phyloP scores from a whole-genome alignment of 306 rosid genomes.

The Datisca glomerata region DNA sequence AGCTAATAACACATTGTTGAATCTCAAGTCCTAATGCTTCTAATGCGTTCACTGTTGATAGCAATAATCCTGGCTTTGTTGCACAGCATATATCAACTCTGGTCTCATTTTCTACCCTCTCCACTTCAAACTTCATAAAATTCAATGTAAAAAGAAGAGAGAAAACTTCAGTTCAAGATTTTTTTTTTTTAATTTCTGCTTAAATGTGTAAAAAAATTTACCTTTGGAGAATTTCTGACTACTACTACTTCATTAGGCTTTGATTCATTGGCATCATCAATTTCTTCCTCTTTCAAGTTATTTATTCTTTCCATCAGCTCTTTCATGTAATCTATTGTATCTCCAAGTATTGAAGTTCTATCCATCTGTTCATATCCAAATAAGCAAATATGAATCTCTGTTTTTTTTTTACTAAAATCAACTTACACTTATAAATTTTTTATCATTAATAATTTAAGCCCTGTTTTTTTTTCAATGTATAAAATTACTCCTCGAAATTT shows the following conservation, averaged over 20 bases:
- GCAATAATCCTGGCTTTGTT: constrained; percentile 56
- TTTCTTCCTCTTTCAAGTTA: constrained; percentile 58
- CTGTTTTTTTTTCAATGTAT: too few species aligned
- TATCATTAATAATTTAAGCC: too few species aligned
- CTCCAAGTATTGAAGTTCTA: constrained; percentile 93
- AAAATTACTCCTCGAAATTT: too few species aligned
- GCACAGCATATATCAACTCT: constrained; percentile 73
- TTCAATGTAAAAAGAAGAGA: too few species aligned
- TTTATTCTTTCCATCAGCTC: constrained; percentile 78
- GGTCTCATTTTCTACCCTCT: constrained; percentile 52
- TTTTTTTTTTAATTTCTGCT: too few species aligned
- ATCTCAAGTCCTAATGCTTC: not conserved
- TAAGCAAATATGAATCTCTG: too few species aligned
- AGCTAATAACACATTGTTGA: not conserved
- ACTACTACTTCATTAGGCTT: constrained; percentile 56
- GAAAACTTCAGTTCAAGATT: too few species aligned
- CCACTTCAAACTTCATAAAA: constrained; percentile 84
- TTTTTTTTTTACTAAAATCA: too few species aligned
- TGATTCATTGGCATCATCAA: constrained; percentile 38
- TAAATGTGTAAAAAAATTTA: too few species aligned
- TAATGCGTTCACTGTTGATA: constrained; percentile 43
- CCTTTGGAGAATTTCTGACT: constrained; percentile 73
- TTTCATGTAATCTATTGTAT: constrained; percentile 84
- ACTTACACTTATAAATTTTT: too few species aligned
- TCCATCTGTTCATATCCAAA: too few species aligned